A percentile compares a stretch with the other conserved stretches of the same genome.
These are phyloP conservation scores for Ophiocordyceps camponoti-leonardi DNA, from an alignment of 2,329 filamentous ascomycete species.

Conservation along the genomic window DNA sequence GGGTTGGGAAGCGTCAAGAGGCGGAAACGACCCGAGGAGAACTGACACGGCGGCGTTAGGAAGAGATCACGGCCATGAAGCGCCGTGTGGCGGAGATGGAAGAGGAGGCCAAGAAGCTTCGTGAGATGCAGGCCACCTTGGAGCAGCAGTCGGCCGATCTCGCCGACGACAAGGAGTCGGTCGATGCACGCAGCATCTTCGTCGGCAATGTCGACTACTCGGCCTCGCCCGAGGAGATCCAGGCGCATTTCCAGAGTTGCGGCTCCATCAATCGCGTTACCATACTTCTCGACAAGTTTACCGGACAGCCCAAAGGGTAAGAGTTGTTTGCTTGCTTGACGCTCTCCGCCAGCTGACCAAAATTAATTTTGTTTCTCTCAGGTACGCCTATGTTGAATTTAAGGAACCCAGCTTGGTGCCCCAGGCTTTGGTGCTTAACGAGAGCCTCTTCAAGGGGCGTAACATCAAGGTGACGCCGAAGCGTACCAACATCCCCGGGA, in stretches of 20 bases:
- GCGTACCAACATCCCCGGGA: constrained; percentile 89
- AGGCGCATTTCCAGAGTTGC: constrained; percentile 94
- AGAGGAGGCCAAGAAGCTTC: constrained; percentile 69
- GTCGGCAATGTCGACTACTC: constrained; percentile 98
- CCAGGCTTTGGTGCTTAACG: constrained; percentile 86
- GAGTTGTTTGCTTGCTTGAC: not conserved
- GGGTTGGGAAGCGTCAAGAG: constrained; percentile 14
- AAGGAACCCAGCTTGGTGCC: constrained; percentile 84
- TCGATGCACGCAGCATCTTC: constrained; percentile 91
- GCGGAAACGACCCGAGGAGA: constrained; percentile 3
- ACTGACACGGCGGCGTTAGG: constrained; percentile 25
- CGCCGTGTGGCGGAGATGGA: constrained; percentile 77
- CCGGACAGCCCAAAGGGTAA: constrained; percentile 96
- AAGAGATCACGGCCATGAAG: constrained; percentile 83
- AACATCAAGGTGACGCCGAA: constrained; percentile 93
- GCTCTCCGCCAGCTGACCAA: not conserved
- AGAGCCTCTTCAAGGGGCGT: constrained; percentile 86
- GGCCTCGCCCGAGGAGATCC: constrained; percentile 86
- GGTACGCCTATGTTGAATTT: constrained; percentile 98
- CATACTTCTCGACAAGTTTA: constrained; percentile 95
- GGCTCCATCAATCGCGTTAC: constrained; percentile 97
- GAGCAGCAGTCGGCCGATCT: constrained; percentile 73
- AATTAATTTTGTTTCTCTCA: constrained; percentile 21
- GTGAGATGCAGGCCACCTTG: constrained; percentile 72
- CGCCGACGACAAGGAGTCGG: constrained; percentile 85